Evolutionary conservation across 495 filamentous ascomycete species (phyloP), one percentile per base, ranked within the genome.

Genomic region (Aspergillus baeticus): DNA sequence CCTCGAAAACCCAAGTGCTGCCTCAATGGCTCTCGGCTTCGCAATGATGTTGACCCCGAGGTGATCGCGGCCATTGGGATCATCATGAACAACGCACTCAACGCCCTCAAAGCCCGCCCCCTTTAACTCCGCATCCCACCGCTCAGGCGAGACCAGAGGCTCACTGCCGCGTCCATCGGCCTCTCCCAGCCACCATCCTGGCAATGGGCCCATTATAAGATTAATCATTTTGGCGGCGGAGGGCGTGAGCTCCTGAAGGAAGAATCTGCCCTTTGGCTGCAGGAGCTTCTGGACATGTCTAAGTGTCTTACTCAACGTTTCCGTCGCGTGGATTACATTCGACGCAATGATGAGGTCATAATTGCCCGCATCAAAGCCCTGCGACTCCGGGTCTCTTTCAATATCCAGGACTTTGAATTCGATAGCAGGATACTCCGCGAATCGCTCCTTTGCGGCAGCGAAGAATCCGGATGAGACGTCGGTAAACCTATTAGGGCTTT

Each of bases 341-440:
- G 74, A 61, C 0, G 81, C 82, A 18, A 85, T 53, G 5, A 86
- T 65, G 0, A 86, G 57, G 57, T 86, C 83, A 57, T 79, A 86
- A 0, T 59, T 59, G 8, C 51, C 69, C 8, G 51, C 54, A 10
- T 74, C 66, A 43, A 82, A 80, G 0, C 79, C 81, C 54, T 86
- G 81, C 26, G 66, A 54, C 0, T 50, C 31, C 2, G 77, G 79
- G 49, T 81, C 76, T 29, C 69, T 56, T 26, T 72, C 70, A 20
- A 84, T 81, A 48, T 86, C 73, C 0, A 84, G 55, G 5, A 60
- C 63, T 15, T 61, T 59, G 53, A 70, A 84, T 0, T 76, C 65
- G 43, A 86, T 78, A 39, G 71, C 70, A 0, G 56, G 60, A 11
- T 62, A 64, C 0, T 62, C 49, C 29, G 58, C 63, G 43, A 83